phyloP scores from a whole-genome alignment of 1,284 basidiomycete genomes.

The Phylloporus sp. region DNA sequence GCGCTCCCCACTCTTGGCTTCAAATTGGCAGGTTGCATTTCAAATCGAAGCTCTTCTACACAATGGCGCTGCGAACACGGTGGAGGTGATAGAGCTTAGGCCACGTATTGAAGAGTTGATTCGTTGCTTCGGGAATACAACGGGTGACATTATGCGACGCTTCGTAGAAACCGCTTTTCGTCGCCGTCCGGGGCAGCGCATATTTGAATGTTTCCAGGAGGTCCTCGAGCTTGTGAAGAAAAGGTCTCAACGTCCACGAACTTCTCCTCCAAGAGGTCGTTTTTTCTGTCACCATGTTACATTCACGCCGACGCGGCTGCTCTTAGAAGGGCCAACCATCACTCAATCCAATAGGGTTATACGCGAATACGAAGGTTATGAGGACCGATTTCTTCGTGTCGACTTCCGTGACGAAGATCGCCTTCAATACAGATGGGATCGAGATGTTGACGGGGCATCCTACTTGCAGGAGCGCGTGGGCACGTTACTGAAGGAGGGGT shows the following conservation, averaged over 20 bases:
- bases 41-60: slow-evolving; percentile 73
- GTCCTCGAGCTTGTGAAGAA: slow-evolving; percentile 29
- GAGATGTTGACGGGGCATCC: slow-evolving; percentile 64
- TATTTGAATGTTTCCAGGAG: slow-evolving; percentile 57
- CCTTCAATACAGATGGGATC: slow-evolving; percentile 70
- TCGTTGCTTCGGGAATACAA: slow-evolving; percentile 37
- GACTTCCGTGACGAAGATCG: slow-evolving; percentile 82
- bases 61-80: slow-evolving; percentile 64
- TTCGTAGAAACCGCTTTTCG: slow-evolving; percentile 56
- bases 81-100: slow-evolving; percentile 57
- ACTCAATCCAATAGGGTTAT: slow-evolving; percentile 74
- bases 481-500: slow-evolving; percentile 67
- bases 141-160: slow-evolving; percentile 58
- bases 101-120: slow-evolving; percentile 52
- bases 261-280: slow-evolving; percentile 40
- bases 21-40: slow-evolving; percentile 68
- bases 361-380: slow-evolving; percentile 63
- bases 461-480: slow-evolving; percentile 71
- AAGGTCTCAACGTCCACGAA: slow-evolving; percentile 34
- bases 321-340: slow-evolving; percentile 76
- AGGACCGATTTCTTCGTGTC: slow-evolving; percentile 76
- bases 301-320: slow-evolving; percentile 74
- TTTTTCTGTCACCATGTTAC: slow-evolving; percentile 69
- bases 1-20: slow-evolving; percentile 45
- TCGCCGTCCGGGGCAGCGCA: slow-evolving; percentile 52